These are phyloP conservation scores for Sphaerulina musiva DNA, from an alignment of 2,329 filamentous ascomycete genomes.

Conservation along the genomic window DNA sequence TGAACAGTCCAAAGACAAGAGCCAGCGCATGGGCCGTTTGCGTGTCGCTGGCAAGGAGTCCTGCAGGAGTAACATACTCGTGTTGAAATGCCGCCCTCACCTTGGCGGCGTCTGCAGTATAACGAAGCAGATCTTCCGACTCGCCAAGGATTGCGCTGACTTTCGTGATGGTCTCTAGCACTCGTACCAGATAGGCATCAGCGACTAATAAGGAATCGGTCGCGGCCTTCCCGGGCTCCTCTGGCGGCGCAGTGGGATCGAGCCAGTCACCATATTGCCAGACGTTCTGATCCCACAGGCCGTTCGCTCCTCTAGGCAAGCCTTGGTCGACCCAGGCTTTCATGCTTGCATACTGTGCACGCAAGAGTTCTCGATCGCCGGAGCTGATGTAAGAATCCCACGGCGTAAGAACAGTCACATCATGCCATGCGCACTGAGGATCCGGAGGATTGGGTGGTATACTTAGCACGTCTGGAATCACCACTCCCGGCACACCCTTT, in stretches of 20 bases:
- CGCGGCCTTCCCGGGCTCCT: slow-evolving; percentile 27
- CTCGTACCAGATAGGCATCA: slow-evolving; percentile 1
- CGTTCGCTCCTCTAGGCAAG: neutral
- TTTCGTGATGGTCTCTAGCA: neutral
- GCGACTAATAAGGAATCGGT: slow-evolving; percentile 3
- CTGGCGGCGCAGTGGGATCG: slow-evolving; percentile 36
- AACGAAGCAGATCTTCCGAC: neutral
- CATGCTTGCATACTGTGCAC: slow-evolving; percentile 35
- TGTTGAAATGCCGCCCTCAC: slow-evolving; percentile 29
- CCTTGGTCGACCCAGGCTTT: slow-evolving; percentile 34
- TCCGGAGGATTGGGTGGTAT: neutral
- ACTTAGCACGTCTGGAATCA: neutral
- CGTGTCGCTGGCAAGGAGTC: slow-evolving; percentile 30
- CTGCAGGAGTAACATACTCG: slow-evolving; percentile 29
- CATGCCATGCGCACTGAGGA: slow-evolving; percentile 31
- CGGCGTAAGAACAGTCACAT: slow-evolving; percentile 36
- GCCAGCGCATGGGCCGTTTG: slow-evolving; percentile 31
- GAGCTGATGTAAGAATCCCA: slow-evolving; percentile 34
- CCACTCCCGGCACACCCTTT: neutral
- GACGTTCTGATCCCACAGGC: slow-evolving; percentile 32
- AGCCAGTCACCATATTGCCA: slow-evolving; percentile 41
- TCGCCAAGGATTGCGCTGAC: neutral
- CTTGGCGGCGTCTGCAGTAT: slow-evolving; percentile 23
- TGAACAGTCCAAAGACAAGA: slow-evolving; percentile 27
- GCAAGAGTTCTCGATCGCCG: slow-evolving; percentile 34